Conservation (phyloP, 169 alveolate species). For the Plasmodium gonderi region DNA sequence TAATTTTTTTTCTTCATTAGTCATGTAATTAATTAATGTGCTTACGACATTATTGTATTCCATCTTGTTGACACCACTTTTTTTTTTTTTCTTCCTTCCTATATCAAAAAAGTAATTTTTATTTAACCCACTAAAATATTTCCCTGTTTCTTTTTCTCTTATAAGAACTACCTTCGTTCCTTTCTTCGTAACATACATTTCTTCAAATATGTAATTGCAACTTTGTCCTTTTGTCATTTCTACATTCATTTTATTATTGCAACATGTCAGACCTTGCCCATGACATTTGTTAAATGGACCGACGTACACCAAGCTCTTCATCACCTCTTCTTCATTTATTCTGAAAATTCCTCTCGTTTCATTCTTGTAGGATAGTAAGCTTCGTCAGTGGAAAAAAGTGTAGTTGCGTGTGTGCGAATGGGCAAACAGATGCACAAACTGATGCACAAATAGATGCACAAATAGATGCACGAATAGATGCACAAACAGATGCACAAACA, state of each 20-base stretch:
- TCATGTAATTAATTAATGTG: constrained; percentile 30
- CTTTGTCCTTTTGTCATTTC: neutral
- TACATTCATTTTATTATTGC: neutral
- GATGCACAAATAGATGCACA: neutral
- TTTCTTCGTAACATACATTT: constrained; percentile 36
- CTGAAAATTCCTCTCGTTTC: constrained; percentile 48
- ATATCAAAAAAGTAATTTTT: neutral
- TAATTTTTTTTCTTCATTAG: constrained; percentile 16
- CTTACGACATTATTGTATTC: constrained; percentile 36
- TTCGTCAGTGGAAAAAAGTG: neutral
- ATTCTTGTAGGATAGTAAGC: constrained; percentile 37
- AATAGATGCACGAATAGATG: neutral
- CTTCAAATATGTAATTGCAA: constrained; percentile 50
- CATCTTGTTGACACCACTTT: constrained; percentile 25
- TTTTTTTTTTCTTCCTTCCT: constrained; percentile 36
- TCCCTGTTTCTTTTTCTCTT: constrained; percentile 48
- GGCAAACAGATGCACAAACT: neutral
- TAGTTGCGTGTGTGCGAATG: neutral
- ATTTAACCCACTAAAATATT: constrained; percentile 45
- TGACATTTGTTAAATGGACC: constrained; percentile 38
- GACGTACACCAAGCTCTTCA: constrained; percentile 14
- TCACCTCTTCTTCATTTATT: constrained; percentile 21
- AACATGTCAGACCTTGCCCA: constrained; percentile 5
- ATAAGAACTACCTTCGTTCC: constrained; percentile 53
- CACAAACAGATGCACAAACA: neutral